Evolutionary conservation across 108 stramenopile species (phyloP), one percentile per base, ranked within the genome.

Genomic region (Pseudonitzschia delicatissima): DNA sequence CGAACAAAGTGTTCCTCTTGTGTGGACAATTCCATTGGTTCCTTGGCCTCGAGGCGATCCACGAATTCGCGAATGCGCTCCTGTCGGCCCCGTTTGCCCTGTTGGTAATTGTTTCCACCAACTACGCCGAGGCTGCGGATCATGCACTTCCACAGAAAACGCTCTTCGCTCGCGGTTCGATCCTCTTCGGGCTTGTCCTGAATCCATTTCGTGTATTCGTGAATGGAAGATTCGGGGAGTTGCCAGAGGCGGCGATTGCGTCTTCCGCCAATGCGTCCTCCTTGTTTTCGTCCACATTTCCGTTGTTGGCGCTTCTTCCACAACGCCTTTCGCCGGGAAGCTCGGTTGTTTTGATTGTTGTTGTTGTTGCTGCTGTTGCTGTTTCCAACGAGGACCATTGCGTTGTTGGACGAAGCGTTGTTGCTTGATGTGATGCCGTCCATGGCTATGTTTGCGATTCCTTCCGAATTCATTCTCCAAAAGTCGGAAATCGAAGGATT

Each of bases 61-160:
- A 72, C 58, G 57, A 63, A 64, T 5, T 72, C 33, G 17, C 62
- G 63, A 0, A 57, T 60, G 12, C 0, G 49, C 5, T 63, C 49
- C 51, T 25, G 21, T 37, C 20, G 5, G 23, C 0, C 13, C 7
- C 21, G 13, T 6, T n/a, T 7, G 13, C 39, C 35, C 34, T 17
- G 8, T 32, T 60, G 33, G 34, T 4, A 35, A 31, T 36, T n/a
- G n/a, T 47, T 63, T 9, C 15, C 33, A 42, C 25, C 5, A 8
- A 15, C 32, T 44, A 34, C 57, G 29, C 62, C 31, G 18, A 63
- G 33, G 6, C 26, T 0, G 4, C 63, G 63, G 25, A 45, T 51
- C 53, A 58, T 64, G 47, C 55, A 67, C 53, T 73, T 73, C 48
- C 45, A 44, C 21, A 73, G 44, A 67, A 73, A 73, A 7, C 52